phyloP scores from a whole-genome alignment of 2,329 filamentous ascomycete species.

The Phyllosticta citriasiana region DNA sequence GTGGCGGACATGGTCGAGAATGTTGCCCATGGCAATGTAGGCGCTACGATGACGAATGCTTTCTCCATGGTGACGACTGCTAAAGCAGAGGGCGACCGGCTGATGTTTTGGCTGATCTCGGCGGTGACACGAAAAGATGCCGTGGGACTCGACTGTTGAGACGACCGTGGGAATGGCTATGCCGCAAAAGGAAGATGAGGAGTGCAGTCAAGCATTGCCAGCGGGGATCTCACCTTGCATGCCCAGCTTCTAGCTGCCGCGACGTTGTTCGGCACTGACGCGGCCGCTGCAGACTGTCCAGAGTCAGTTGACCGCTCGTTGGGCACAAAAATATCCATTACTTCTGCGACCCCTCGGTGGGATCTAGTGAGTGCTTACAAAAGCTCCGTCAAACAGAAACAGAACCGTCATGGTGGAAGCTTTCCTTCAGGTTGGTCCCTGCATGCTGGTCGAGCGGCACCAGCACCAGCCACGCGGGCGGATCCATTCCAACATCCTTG shows the following conservation, averaged over 20 bases:
- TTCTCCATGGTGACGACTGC: not conserved
- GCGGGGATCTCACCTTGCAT: not conserved
- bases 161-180: not conserved
- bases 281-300: not conserved
- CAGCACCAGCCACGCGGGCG: not conserved
- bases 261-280: not conserved
- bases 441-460: not conserved
- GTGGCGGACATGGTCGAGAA: not conserved
- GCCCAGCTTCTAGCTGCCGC: not conserved
- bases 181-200: not conserved
- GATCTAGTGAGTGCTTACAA: not conserved
- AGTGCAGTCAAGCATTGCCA: not conserved
- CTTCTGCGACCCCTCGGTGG: not conserved
- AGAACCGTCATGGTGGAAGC: not conserved
- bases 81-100: not conserved
- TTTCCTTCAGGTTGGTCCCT: not conserved
- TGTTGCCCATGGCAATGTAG: not conserved
- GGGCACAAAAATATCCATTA: not conserved
- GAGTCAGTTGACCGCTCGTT: not conserved
- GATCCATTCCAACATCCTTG: not conserved
- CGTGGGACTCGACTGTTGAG: not conserved
- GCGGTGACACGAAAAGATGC: not conserved
- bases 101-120: not conserved
- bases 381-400: not conserved
- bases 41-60: not conserved